Conservation (phyloP, 352 stramenopile species). For the Plasmopara viticola region DNA sequence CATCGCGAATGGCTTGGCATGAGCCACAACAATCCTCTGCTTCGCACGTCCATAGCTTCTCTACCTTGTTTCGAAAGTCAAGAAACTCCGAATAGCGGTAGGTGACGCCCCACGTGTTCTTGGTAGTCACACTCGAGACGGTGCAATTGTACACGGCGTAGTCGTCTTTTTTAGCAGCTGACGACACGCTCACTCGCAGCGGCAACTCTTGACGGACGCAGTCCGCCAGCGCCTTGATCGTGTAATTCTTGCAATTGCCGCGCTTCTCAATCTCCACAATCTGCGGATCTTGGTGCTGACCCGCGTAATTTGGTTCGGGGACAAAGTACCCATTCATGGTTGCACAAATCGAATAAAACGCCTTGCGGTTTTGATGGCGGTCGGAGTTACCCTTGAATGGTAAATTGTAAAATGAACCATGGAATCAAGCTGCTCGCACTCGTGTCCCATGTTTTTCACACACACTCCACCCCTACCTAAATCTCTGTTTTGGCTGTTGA, state of each 20-base stretch:
- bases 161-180: slow-evolving; percentile 35
- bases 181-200: slow-evolving; percentile 38
- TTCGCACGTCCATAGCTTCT: slow-evolving; percentile 48
- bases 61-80: slow-evolving; percentile 47
- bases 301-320: slow-evolving; percentile 19
- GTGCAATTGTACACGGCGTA: slow-evolving; percentile 49
- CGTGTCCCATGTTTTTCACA: background rate
- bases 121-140: slow-evolving; percentile 39
- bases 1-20: slow-evolving; percentile 65
- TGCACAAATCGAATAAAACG: background rate
- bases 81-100: slow-evolving; percentile 68
- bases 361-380: background rate
- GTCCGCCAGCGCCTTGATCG: slow-evolving; percentile 38
- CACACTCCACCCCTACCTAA: background rate
- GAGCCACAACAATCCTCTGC: slow-evolving; percentile 50
- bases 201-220: slow-evolving; percentile 42
- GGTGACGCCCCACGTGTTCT: slow-evolving; percentile 42
- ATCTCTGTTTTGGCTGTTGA: background rate
- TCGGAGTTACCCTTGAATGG: slow-evolving; percentile 3
- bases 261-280: slow-evolving; percentile 21
- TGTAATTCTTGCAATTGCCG: slow-evolving; percentile 38
- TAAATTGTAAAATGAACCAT: slow-evolving; percentile 20
- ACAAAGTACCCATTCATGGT: slow-evolving; percentile 30
- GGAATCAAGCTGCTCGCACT: slow-evolving; percentile 2
- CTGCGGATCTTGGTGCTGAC: slow-evolving; percentile 13